Evolutionary conservation across 768 basidiomycete genomes (phyloP).

Genomic region (Boletus rubroflammeus): DNA sequence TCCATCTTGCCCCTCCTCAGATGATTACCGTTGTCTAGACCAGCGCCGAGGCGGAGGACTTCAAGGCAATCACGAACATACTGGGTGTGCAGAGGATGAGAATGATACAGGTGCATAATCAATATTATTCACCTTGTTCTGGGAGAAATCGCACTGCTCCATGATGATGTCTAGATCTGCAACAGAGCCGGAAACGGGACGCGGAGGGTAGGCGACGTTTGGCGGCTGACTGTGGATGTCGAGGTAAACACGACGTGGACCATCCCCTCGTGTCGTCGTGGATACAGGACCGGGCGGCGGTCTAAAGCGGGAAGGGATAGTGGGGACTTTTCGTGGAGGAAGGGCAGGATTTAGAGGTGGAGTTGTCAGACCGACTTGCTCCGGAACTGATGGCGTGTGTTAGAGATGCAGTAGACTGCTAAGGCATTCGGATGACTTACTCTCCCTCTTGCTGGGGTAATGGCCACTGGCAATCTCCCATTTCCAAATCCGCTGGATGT

Average conservation of each 20-base stretch:
- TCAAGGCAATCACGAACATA: slow-evolving; percentile 98
- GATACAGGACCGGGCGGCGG: slow-evolving; percentile 45
- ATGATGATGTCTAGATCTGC: slow-evolving; percentile 87
- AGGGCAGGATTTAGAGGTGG: slow-evolving; percentile 71
- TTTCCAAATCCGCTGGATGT: slow-evolving; percentile 87
- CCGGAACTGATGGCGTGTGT: slow-evolving; percentile 53
- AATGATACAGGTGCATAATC: not conserved
- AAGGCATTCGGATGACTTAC: slow-evolving; percentile 43
- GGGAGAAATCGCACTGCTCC: slow-evolving; percentile 90
- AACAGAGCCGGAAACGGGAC: slow-evolving; percentile 80
- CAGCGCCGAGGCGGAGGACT: slow-evolving; percentile 85
- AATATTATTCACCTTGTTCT: slow-evolving; percentile 53
- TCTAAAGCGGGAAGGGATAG: slow-evolving; percentile 47
- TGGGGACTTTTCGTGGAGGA: slow-evolving; percentile 48
- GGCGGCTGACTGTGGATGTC: slow-evolving; percentile 61
- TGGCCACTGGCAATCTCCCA: slow-evolving; percentile 96
- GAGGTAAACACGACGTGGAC: slow-evolving; percentile 75
- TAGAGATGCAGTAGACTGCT: not conserved
- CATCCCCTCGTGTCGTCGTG: slow-evolving; percentile 64
- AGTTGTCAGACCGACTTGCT: slow-evolving; percentile 54
- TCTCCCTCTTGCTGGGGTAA: slow-evolving; percentile 77
- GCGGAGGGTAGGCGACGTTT: slow-evolving; percentile 77
- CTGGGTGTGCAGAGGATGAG: slow-evolving; percentile 37
- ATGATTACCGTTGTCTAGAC: slow-evolving; percentile 78
- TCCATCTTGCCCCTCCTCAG: slow-evolving; percentile 73